Conservation (phyloP, 805 yeast species). For the Sporopachydermia quercuum region DNA sequence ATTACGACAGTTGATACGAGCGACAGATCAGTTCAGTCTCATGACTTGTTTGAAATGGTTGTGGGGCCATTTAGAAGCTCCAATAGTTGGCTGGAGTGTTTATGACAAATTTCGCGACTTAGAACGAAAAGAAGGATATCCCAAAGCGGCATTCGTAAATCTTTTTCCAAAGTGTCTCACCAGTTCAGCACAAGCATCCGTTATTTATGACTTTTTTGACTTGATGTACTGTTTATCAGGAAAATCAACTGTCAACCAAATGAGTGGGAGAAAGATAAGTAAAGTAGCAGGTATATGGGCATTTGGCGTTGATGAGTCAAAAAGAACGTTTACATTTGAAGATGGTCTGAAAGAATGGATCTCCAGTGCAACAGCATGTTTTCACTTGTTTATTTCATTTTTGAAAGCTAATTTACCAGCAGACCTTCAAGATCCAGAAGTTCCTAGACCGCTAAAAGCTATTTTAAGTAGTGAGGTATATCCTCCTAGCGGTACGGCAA, state of each 20-base stretch:
- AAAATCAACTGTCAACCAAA: conserved; percentile 60
- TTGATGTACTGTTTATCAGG: conserved; percentile 63
- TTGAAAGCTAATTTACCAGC: conserved; percentile 62
- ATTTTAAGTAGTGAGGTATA: conserved; percentile 51
- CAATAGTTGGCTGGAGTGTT: neutral
- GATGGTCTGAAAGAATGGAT: conserved; percentile 69
- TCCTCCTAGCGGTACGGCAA: conserved; percentile 46
- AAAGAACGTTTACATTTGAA: conserved; percentile 30
- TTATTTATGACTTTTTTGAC: conserved; percentile 78
- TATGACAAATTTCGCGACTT: neutral
- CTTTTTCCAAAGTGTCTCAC: conserved; percentile 75
- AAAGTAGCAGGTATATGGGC: conserved; percentile 87
- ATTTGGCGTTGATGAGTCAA: conserved; percentile 29
- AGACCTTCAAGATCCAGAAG: conserved; percentile 36
- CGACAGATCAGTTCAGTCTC: neutral
- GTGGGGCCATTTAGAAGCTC: conserved; percentile 1
- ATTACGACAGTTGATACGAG: neutral
- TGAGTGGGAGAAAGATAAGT: conserved; percentile 68
- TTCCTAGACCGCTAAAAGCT: conserved; percentile 55
- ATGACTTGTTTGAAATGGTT: neutral
- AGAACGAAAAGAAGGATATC: conserved; percentile 40
- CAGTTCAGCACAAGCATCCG: conserved; percentile 79
- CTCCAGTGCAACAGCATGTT: conserved; percentile 72
- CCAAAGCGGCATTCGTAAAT: conserved; percentile 59
- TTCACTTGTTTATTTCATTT: conserved; percentile 65